Evolutionary conservation across 2,329 filamentous ascomycete species (phyloP), one percentile per base, ranked within the genome.

Genomic region (Geosmithia morbida): DNA sequence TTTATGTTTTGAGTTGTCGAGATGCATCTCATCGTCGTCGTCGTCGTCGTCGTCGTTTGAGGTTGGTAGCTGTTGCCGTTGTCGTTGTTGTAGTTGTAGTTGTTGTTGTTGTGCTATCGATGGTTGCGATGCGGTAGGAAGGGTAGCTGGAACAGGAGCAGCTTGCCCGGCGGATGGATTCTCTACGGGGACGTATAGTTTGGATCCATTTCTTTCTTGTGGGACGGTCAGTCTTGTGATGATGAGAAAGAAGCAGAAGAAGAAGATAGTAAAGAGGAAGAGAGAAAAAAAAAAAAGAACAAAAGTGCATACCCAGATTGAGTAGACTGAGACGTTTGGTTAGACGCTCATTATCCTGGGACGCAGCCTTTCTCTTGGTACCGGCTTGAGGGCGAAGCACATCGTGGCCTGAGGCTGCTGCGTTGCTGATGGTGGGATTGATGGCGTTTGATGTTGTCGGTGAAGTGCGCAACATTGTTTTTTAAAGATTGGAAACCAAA

Each of bases 1-100:
- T 59, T 84, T 86, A 67, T 94, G 74, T 57, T 85, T 85, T 30
- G 85, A 83, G 64, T 95, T 83, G 65, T 97, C 89, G 51, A 97
- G 61, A 49, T 84, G 75, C 90, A 97, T 96, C 48, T 29, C 14
- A 14, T 48, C 14, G 14, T 37, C 45, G 10, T 18, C n/a, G 11
- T 19, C 18, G 30, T 18, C 45, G 16, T 18, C n/a, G 17, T 14
- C 18, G 17, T 37, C 16, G n/a, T n/a, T 14, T 3, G 26, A n/a
- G 43, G 18, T 10, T n/a, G 2, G 16, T 44, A 5, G 43, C 29
- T 29, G 41, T 26, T 26, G 22, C 22, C 7, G 41, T 42, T 42
- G 14, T 18, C 17, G 17, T 11, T 39, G 11, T n/a, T 19, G 29
- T 41, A 14, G 18, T 33, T 8, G 30, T 26, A 42, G 17, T 20